Conservation (phyloP, 805 yeast species). For the Metschnikowia arizonensis region DNA sequence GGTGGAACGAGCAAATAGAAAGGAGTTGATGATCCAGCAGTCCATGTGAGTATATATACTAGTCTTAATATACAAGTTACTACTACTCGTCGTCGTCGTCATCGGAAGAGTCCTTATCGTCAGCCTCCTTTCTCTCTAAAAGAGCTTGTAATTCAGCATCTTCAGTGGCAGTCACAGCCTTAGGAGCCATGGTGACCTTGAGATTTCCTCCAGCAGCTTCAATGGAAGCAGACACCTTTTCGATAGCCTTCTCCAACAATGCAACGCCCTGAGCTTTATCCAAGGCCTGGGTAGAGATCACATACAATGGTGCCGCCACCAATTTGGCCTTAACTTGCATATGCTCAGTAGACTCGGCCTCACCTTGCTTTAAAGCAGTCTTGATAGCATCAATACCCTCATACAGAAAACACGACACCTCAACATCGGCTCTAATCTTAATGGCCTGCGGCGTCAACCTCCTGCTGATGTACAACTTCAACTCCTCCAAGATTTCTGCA, state of each 20-base stretch:
- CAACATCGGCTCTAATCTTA: constrained; percentile 97
- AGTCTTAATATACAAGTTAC: constrained; percentile 13
- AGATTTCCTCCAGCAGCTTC: constrained; percentile 76
- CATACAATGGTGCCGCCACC: constrained; percentile 97
- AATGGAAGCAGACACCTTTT: constrained; percentile 66
- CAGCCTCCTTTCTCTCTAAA: constrained; percentile 88
- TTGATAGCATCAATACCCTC: constrained; percentile 98
- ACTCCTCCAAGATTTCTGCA: constrained; percentile 72
- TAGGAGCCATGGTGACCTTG: constrained; percentile 95
- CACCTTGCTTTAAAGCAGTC: constrained; percentile 82
- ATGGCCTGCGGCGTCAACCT: constrained; percentile 97
- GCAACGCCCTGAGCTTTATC: constrained; percentile 89
- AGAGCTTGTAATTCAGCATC: constrained; percentile 96
- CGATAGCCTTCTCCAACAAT: constrained; percentile 73
- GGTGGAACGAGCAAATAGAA: constrained; percentile 38
- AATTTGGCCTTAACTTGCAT: constrained; percentile 89
- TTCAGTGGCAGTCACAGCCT: constrained; percentile 97
- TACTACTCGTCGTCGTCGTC: constrained; percentile 54
- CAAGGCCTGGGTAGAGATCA: constrained; percentile 85
- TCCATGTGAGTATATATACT: constrained; percentile 14
- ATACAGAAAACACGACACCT: constrained; percentile 93
- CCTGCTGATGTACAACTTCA: constrained; percentile 81
- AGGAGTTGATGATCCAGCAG: constrained; percentile 28
- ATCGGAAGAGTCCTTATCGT: constrained; percentile 78
- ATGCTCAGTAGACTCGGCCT: constrained; percentile 73